Base-by-base conservation (phyloP, 305 asterid species). In the Plantago rigida region DNA sequence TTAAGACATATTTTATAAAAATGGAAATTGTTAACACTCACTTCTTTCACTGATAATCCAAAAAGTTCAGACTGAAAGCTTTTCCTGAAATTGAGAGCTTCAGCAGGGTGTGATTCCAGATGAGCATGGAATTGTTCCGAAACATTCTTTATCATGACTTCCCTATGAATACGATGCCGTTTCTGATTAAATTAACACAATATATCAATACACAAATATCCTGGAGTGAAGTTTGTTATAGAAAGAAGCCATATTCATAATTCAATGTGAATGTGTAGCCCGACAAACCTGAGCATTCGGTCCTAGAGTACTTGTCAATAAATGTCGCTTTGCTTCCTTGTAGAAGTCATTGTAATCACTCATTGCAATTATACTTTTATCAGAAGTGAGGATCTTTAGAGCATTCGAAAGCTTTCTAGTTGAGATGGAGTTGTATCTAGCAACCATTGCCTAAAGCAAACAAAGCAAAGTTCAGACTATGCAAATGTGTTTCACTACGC, bases 381-480 rank as follows among this genome's bases (percentile, higher is more conserved):
- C 82, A 39, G 51, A 51, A 14, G 93, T 84, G 73, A 92, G 94
- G 51, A 75, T 82, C 69, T 59, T 83, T 47, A 86, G 42, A 17
- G 98, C 95, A 13, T 79, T 91, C 8, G 95, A 77, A 0, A 88
- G 81, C 82, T 88, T 91, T 56, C 98, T 70, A 13, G 95, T 69
- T 28, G 98, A 88, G 72, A 91, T 84, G 51, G 93, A 81, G 0
- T 93, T 66, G 75, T 77, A 84, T 57, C 78, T 92, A 4, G 88
- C 68, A 62, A 86, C 94, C 96, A 88, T 83, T 63, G 96, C 94
- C 99, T 88, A 63, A 22, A 69, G 34, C 56, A 51, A 60, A 65
- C 55, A 51, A 56, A 58, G 29, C 10, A 28, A 31, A 31, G 1
- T 31, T 31, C 39, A 31, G 7, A 5, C 39, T 31, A 12, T 4